Evolutionary conservation across 164 flowering plant species (phyloP).

Genomic region (Liriodendron chinense): DNA sequence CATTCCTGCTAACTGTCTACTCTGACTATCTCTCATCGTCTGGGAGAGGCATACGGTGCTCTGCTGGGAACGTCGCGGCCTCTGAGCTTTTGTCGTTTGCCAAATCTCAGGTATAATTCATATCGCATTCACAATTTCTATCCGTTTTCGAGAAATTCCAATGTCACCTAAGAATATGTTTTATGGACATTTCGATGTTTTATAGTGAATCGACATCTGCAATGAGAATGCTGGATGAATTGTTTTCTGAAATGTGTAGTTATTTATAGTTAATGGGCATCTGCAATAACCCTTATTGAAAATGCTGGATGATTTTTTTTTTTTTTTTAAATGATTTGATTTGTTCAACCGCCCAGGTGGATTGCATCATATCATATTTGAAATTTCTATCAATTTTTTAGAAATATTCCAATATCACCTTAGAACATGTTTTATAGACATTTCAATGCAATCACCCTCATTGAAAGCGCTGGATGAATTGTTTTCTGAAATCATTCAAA

Average conservation of each 20-base stretch:
- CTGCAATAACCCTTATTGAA: too few relatives aligned
- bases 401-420: background rate
- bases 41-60: constrained; percentile 43
- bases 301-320: too few relatives aligned
- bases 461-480: too few relatives aligned
- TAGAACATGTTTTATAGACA: too few relatives aligned
- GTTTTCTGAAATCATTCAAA: background rate
- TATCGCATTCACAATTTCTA: background rate
- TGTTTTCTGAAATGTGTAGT: too few relatives aligned
- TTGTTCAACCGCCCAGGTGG: constrained; percentile 47
- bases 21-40: constrained; percentile 75
- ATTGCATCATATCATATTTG: constrained; percentile 41
- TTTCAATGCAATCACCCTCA: too few relatives aligned
- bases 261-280: too few relatives aligned
- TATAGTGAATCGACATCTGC: too few relatives aligned
- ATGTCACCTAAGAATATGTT: too few relatives aligned
- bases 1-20: constrained; percentile 76
- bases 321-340: background rate
- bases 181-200: too few relatives aligned
- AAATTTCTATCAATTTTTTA: background rate
- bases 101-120: constrained; percentile 61
- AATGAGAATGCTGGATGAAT: too few relatives aligned
- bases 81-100: constrained; percentile 67
- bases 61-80: constrained; percentile 48
- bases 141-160: background rate